These are phyloP conservation scores for Ustilago tritici DNA, from an alignment of 1,284 basidiomycete genomes.

Conservation along the genomic window DNA sequence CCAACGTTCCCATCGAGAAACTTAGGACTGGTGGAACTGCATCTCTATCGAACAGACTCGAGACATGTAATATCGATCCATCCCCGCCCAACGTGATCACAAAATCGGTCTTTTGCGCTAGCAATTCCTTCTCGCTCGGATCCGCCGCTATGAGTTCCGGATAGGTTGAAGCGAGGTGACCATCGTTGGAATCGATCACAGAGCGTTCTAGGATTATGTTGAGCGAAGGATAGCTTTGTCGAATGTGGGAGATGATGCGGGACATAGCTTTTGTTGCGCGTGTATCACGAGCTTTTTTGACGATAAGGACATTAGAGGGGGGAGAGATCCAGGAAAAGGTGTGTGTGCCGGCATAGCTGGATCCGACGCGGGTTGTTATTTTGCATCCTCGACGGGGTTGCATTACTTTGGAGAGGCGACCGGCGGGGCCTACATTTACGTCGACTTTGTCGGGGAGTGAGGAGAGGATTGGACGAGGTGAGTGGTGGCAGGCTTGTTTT, in stretches of 20 bases:
- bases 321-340: constrained; percentile 65
- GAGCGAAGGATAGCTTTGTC: constrained; percentile 76
- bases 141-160: constrained; percentile 39
- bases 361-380: constrained; percentile 62
- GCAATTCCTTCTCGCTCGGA: constrained; percentile 18
- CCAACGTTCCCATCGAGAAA: constrained; percentile 95
- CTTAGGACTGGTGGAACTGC: constrained; percentile 94
- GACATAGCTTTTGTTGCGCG: constrained; percentile 71
- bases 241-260: constrained; percentile 68
- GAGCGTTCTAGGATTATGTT: constrained; percentile 80
- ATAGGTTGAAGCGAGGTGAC: constrained; percentile 55
- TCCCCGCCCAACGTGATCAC: constrained; percentile 94
- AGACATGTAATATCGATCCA: constrained; percentile 93
- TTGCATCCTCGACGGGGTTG: constrained; percentile 41
- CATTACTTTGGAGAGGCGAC: constrained; percentile 60
- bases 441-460: constrained; percentile 61
- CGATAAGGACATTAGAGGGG: constrained; percentile 71
- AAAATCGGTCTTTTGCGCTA: constrained; percentile 74
- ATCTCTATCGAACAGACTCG: constrained; percentile 86
- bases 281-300: constrained; percentile 72
- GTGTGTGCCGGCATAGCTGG: constrained; percentile 66
- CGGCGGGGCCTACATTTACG: constrained; percentile 52
- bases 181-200: constrained; percentile 75
- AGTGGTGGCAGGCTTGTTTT: constrained; percentile 13
- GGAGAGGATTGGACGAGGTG: constrained; percentile 24